Percentiles rank a stretch among this genome's conserved stretches.
Conservation (phyloP, 176 grass and related monocot species). For the Aegilops sharonensis region DNA sequence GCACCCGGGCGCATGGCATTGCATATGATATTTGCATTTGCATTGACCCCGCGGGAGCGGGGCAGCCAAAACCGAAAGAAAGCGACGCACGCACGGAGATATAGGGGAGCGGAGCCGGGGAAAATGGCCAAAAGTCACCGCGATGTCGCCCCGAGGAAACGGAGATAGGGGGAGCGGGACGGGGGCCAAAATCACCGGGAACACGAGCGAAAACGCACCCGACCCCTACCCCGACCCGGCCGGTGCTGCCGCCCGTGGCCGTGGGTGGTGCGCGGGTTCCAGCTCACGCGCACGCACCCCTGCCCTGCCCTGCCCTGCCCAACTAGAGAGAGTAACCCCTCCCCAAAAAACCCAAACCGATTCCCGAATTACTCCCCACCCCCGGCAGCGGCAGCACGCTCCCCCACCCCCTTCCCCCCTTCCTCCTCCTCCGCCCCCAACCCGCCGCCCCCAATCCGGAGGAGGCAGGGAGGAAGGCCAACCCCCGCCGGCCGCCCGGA, state of each 20-base stretch:
- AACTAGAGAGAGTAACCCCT: not conserved
- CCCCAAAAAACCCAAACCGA: conserved; percentile 1
- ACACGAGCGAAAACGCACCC: not conserved
- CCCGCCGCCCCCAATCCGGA: conserved; percentile 24
- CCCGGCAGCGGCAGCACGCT: not conserved
- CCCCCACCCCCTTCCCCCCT: not conserved
- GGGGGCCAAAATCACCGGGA: not conserved
- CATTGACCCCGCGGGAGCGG: conserved; percentile 5
- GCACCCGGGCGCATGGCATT: not conserved
- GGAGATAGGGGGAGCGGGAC: not conserved
- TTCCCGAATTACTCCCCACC: conserved; percentile 41
- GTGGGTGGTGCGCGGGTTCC: not conserved
- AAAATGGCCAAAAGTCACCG: not conserved
- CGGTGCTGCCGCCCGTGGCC: not conserved
- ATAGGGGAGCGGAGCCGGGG: not conserved
- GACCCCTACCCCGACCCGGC: not conserved
- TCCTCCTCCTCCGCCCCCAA: conserved; percentile 5
- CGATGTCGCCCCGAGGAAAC: not conserved
- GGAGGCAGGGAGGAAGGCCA: conserved; percentile 34
- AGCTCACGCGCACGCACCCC: conserved; percentile 18
- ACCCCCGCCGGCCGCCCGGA: not conserved
- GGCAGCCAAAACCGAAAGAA: not conserved
- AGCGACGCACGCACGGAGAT: not conserved
- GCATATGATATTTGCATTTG: too few species aligned
- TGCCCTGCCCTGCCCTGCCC: too few species aligned